phyloP scores from a whole-genome alignment of 345 rosid genomes.

The Boechera retrofracta region DNA sequence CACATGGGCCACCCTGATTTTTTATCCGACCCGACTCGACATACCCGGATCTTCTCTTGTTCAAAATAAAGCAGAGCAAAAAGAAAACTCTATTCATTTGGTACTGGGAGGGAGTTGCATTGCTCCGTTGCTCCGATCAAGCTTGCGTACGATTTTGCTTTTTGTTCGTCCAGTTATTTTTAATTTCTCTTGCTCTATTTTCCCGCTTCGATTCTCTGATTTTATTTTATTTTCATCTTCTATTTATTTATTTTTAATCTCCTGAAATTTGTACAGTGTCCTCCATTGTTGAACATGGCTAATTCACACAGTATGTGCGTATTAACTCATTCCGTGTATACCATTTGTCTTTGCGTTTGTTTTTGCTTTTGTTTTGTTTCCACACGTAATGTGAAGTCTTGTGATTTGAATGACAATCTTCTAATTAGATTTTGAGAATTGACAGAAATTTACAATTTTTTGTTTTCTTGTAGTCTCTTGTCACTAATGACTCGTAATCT shows the following conservation, averaged over 20 bases:
- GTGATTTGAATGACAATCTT: not conserved
- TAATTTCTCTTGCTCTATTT: not conserved
- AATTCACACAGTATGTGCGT: not conserved
- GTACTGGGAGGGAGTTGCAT: no score
- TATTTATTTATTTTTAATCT: no score
- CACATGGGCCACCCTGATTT: constrained; percentile 7
- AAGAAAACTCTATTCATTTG: not conserved
- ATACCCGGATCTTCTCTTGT: not conserved
- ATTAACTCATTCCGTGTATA: not conserved
- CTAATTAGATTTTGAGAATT: not conserved
- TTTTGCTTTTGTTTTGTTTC: not conserved
- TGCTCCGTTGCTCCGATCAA: no score
- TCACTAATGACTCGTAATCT: not conserved
- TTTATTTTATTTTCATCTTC: no score
- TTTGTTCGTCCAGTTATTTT: no score
- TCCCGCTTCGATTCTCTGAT: not conserved
- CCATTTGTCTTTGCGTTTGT: not conserved
- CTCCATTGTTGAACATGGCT: not conserved
- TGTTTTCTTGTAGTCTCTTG: not conserved
- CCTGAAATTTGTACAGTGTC: not conserved
- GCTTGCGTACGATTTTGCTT: not conserved
- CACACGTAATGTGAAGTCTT: not conserved
- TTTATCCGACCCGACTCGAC: constrained; percentile 7
- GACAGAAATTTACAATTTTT: not conserved
- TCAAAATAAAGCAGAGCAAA: constrained; percentile 10